Evolutionary conservation across 2,329 filamentous ascomycete species (phyloP).

Genomic region (Fonsecaea nubica): DNA sequence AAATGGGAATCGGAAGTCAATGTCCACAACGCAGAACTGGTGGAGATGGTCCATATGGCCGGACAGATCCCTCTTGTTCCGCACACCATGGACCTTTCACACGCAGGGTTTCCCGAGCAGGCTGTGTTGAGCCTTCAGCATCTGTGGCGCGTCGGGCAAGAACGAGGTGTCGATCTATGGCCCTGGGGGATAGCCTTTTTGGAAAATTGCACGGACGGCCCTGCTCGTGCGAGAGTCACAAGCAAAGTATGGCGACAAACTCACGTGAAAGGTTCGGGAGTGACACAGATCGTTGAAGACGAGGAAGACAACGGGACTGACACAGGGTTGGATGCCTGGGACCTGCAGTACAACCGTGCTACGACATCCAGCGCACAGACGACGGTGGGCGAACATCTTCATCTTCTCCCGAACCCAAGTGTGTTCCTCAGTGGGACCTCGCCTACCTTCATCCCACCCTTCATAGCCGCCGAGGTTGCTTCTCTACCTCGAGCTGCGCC

Average conservation of each 20-base stretch:
- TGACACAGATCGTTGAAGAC: slow-evolving; percentile 32
- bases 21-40: slow-evolving; percentile 33
- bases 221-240: slow-evolving; percentile 46
- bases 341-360: slow-evolving; percentile 62
- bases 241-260: slow-evolving; percentile 55
- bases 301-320: slow-evolving; percentile 59
- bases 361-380: slow-evolving; percentile 18
- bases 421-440: slow-evolving; percentile 30
- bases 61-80: slow-evolving; percentile 92
- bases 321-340: slow-evolving; percentile 53
- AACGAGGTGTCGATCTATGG: slow-evolving; percentile 77
- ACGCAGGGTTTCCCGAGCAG: slow-evolving; percentile 60
- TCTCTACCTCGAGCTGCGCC: slow-evolving; percentile 74
- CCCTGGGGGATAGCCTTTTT: slow-evolving; percentile 78
- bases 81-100: slow-evolving; percentile 69
- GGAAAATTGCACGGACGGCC: slow-evolving; percentile 46
- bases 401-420: slow-evolving; percentile 39
- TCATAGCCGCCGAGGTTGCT: slow-evolving; percentile 77
- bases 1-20: slow-evolving; percentile 38
- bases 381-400: slow-evolving; percentile 34
- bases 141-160: slow-evolving; percentile 79
- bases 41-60: slow-evolving; percentile 69
- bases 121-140: slow-evolving; percentile 82
- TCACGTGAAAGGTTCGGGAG: slow-evolving; percentile 40
- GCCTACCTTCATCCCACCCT: slow-evolving; percentile 61